A percentile compares a stretch with the other conserved stretches of the same genome.
These are phyloP conservation scores for Syncephalis plumigaleata DNA, from an alignment of 371 early-diverging fungal genomes.

Conservation along the genomic window DNA sequence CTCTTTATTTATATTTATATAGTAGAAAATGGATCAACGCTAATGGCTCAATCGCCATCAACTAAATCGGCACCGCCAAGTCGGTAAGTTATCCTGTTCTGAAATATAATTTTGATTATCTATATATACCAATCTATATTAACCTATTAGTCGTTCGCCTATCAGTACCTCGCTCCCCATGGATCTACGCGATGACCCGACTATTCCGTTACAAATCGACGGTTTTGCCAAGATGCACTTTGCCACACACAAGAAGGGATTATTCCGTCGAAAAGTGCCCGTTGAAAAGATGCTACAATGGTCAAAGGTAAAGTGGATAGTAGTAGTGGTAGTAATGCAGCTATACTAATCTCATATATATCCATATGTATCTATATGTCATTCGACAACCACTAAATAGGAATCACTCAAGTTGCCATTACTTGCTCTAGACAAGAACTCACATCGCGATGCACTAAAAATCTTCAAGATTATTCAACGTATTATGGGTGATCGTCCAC, in stretches of 20 bases:
- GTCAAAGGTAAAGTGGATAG: conserved; percentile 31
- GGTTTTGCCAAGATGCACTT: conserved; percentile 88
- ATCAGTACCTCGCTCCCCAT: conserved; percentile 23
- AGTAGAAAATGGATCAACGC: too few relatives aligned
- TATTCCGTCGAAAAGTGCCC: conserved; percentile 71
- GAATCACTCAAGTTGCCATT: conserved; percentile 64
- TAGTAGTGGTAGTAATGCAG: not conserved
- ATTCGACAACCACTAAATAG: conserved; percentile 16
- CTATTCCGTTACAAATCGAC: conserved; percentile 69
- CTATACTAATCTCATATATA: not conserved
- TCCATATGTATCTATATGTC: too few relatives aligned
- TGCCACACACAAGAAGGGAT: conserved; percentile 69
- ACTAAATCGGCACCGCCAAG: too few relatives aligned
- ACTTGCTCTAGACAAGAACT: conserved; percentile 52
- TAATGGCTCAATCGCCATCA: too few relatives aligned
- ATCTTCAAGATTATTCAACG: conserved; percentile 72
- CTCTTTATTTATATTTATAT: too few relatives aligned
- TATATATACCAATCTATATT: too few relatives aligned
- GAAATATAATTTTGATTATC: too few relatives aligned
- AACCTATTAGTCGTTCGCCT: too few relatives aligned
- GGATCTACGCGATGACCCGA: conserved; percentile 38
- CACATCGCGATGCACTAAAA: conserved; percentile 68
- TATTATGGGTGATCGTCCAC: conserved; percentile 60
- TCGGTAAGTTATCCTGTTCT: too few relatives aligned
- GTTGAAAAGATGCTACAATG: conserved; percentile 71